Base-by-base conservation (phyloP, 2,329 filamentous ascomycete species). In the Huntiella omanensis region DNA sequence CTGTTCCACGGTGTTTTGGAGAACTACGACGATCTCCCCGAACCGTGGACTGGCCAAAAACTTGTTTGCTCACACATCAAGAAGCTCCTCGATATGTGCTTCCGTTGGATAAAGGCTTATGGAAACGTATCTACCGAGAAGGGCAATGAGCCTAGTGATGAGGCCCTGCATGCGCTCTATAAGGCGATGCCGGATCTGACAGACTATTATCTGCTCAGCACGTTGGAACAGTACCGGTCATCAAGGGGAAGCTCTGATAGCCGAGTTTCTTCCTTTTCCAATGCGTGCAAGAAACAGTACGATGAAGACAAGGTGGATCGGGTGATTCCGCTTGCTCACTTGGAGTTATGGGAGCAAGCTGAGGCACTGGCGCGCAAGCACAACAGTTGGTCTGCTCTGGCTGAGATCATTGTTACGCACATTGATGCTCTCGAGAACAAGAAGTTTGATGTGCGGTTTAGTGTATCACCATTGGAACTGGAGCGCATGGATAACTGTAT, bases 1-100 rank as follows among this genome's bases (percentile, higher is more conserved):
- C 60, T 91, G 32, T 67, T 75, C 42, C 66, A 79, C 52, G 79
- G 80, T 5, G 71, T 84, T 17, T 60, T 83, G 7, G 62, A 65
- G 2, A 64, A 69, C 12, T 87, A 85, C 55, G 70, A 77, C 15
- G 73, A 70, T 8, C 67, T 95, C 6, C 74, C 80, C 0, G 77
- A 83, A 50, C 82, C 87, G 39, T 98, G 91, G 91, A 95, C 87
- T 0, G 86, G 83, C 12, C 75, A 72, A 53, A 60, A 64, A 38
- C 74, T 69, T 52, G 65, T 77, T 47, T 70, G 75, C 43, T 77
- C 77, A 57, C 78, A 77, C 51, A 55, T 68, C 10, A 73, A 74
- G 55, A 72, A 74, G 13, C 65, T 78, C 12, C 63, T 73, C 17
- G 71, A 77, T 52, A 65, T 80, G 13, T 68, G 67, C 35, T 64